These are phyloP conservation scores for Pseudonitzschia multiseries DNA, from an alignment of 108 stramenopile species.

Conservation along the genomic window DNA sequence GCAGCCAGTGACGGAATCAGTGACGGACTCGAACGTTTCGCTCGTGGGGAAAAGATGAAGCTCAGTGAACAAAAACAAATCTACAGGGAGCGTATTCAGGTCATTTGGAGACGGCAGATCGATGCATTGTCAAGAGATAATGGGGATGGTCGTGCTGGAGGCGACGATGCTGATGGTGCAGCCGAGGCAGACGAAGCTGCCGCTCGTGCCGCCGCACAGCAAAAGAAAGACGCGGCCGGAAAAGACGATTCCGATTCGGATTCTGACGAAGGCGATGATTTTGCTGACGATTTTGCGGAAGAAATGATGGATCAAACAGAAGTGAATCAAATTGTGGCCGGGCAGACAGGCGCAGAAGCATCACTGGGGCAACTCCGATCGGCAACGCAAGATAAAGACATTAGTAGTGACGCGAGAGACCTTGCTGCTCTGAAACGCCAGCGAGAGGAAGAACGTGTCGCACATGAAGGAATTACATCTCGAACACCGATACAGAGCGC, in stretches of 20 bases:
- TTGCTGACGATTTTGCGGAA: constrained; percentile 55
- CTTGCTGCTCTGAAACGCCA: constrained; percentile 73
- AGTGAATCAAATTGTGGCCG: constrained; percentile 68
- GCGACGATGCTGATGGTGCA: constrained; percentile 27
- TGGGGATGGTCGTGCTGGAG: constrained; percentile 42
- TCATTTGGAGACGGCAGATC: constrained; percentile 87
- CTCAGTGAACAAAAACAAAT: constrained; percentile 84
- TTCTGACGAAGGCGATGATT: constrained; percentile 37
- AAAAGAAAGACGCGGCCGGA: constrained; percentile 30
- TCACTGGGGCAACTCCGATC: constrained; percentile 39
- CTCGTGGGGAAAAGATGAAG: constrained; percentile 86
- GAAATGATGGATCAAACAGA: constrained; percentile 70
- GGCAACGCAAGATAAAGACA: constrained; percentile 52
- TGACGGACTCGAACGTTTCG: constrained; percentile 83
- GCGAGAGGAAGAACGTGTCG: constrained; percentile 68
- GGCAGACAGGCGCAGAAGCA: constrained; percentile 45
- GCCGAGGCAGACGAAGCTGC: constrained; percentile 3
- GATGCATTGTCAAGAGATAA: constrained; percentile 51
- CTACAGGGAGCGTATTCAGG: constrained; percentile 84
- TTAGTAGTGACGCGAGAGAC: constrained; percentile 77
- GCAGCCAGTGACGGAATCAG: constrained; percentile 87
- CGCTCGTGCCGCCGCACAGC: constrained; percentile 23
- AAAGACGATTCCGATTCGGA: constrained; percentile 51
- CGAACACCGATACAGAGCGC: constrained; percentile 1
- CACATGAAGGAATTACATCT: constrained; percentile 55